Conservation (phyloP, 108 stramenopile genomes). For the Conticribra guillardii region DNA sequence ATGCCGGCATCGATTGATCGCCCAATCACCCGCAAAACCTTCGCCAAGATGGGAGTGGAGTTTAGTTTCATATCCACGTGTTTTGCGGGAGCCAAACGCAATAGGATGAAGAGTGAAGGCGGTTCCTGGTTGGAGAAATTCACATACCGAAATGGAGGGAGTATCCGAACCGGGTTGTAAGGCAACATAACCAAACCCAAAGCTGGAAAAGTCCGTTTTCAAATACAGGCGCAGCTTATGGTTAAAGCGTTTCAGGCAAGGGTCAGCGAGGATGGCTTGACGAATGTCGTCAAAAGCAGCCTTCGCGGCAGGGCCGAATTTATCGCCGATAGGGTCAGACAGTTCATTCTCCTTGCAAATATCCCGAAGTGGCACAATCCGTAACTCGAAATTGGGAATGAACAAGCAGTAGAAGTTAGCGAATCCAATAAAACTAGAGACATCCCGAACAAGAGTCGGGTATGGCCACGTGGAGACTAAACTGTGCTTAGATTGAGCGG, state of each 20-base stretch:
- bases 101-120: slow-evolving; percentile 12
- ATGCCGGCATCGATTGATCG: slow-evolving; percentile 8
- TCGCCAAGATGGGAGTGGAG: slow-evolving; percentile 26
- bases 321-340: no score
- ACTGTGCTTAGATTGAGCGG: slow-evolving; percentile 11
- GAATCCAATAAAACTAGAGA: slow-evolving; percentile 21
- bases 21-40: slow-evolving; percentile 10
- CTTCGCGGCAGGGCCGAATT: no score
- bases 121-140: not conserved
- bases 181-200: slow-evolving; percentile 2
- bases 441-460: slow-evolving; percentile 7
- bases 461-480: not conserved
- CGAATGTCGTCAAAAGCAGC: not conserved
- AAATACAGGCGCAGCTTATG: not conserved
- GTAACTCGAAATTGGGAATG: slow-evolving; percentile 23
- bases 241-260: slow-evolving; percentile 13
- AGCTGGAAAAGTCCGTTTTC: slow-evolving; percentile 3
- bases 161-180: slow-evolving; percentile 7
- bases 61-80: slow-evolving; percentile 5
- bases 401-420: slow-evolving; percentile 8
- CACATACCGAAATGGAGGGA: not conserved
- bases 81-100: slow-evolving; percentile 10
- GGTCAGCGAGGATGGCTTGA: slow-evolving; percentile 3
- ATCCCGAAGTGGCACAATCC: not conserved
- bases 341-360: no score